Evolutionary conservation across 176 grass and related monocot genomes (phyloP), one percentile per base, ranked within the genome.

Genomic region (Melocanna baccifera): DNA sequence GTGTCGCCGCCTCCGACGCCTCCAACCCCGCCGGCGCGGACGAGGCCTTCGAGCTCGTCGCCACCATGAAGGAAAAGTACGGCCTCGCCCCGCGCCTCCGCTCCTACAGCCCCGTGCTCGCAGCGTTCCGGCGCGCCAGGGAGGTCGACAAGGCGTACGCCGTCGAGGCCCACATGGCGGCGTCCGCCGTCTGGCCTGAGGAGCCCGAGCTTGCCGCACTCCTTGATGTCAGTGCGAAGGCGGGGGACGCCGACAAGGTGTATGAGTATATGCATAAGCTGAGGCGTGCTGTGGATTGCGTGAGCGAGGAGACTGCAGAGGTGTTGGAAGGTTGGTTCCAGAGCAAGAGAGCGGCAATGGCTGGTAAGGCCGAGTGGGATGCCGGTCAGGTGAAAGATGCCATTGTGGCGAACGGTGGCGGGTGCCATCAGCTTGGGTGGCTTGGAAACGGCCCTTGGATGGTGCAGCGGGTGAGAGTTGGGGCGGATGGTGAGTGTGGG

Each of bases 221-320:
- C 1, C 39, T 97, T 0, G 84, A 93, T 52, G 88, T 94, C 13
- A 94, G 94, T 73, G 70, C 78, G 0, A 88, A 57, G 74, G 80
- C 83, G 0, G 86, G 92, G 45, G 75, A 89, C 1, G 88, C 82
- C 0, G 84, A 71, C 73, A 97, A 91, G 78, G 90, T 92, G 67
- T 97, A 97, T 77, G 76, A 82, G 34, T 97, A 97, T 75, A 87
- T 97, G 88, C 92, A 91, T 23, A 97, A 85, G 67, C 78, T 97
- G 70, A 83, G 95, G 75, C 83, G 77, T 23, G 52, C 57, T 0
- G 89, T 90, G 20, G 63, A 84, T 30, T 86, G 69, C 8, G 82
- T 94, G 4, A 25, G 13, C 25, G 42, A 55, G 53, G 78, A 87
- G 30, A 93, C 92, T 0, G 78, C 89, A 0, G 53, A 68, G 71